Evolutionary conservation across 805 yeast genomes (phyloP), one percentile per base, ranked within the genome.

Genomic region (Kregervanrija pseudodelftensis): DNA sequence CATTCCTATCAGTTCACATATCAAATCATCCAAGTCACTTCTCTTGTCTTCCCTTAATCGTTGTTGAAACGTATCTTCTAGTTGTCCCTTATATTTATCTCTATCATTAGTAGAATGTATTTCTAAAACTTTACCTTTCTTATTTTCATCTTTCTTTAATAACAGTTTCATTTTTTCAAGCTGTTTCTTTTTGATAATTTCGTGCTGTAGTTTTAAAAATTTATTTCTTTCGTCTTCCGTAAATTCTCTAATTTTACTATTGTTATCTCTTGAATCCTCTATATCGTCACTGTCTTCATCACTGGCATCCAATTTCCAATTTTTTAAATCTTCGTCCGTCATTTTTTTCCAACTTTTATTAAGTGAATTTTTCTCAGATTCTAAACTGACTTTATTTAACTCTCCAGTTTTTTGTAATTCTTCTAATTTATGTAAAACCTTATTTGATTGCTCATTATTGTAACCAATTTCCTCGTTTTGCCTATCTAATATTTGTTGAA

Each of bases 151-250:
- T 39, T 15, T 38, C 30, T 15, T 36, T 38, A 33, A 35, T 30
- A 34, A 37, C 8, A 15, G 32, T 36, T 42, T 48, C 44, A 49
- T 35, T 7, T 41, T 33, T 8, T 47, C 51, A 8, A 55, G 36
- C 36, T 46, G 37, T 16, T 50, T 50, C 37, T 45, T 40, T 33
- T 54, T 58, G 13, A 43, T 46, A 3, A 51, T 49, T 10, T 40
- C 46, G 34, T 45, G 36, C 36, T 51, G 56, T 8, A 50, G 15
- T 14, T 40, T 37, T 11, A 50, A 30, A 37, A 49, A 51, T 11
- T 45, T 44, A 28, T 42, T 35, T 17, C 32, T 32, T 30, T 55
- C 59, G 12, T 55, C 53, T 2, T 36, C 43, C 1, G 55, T 48
- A 38, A 54, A 48, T 4, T 36, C 41, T 17, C 56, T 34, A 1